phyloP scores from a whole-genome alignment of 176 grass and related monocot genomes.

The Triticum turgidum region DNA sequence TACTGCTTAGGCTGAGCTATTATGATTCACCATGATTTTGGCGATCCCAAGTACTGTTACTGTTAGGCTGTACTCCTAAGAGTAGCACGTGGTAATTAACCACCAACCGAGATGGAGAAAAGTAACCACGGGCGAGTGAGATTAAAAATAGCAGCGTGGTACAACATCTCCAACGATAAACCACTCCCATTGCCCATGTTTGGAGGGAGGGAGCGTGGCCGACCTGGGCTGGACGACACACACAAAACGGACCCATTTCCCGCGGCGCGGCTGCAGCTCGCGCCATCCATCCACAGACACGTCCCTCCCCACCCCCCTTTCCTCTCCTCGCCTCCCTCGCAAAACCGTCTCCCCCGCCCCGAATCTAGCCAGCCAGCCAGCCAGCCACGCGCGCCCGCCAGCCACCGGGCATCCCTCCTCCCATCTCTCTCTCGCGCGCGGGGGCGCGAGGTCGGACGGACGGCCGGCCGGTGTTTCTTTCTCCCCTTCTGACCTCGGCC shows the following conservation, averaged over 20 bases:
- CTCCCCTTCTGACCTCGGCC: too few species aligned
- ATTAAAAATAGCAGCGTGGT: neutral
- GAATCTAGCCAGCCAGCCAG: slow-evolving; percentile 34
- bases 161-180: slow-evolving; percentile 2
- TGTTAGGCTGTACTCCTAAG: too few species aligned
- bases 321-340: slow-evolving; percentile 27
- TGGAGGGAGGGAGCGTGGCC: neutral
- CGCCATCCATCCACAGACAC: neutral
- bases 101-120: neutral
- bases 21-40: too few species aligned
- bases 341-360: slow-evolving; percentile 32
- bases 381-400: neutral
- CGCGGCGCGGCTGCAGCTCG: neutral
- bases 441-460: neutral
- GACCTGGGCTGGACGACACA: neutral
- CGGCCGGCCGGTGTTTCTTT: neutral
- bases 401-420: neutral
- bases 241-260: slow-evolving; percentile 6
- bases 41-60: too few species aligned
- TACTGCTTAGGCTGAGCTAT: too few species aligned
- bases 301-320: neutral
- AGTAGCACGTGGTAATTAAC: neutral
- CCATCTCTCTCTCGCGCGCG: neutral
- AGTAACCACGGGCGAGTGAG: neutral
- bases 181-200: neutral